Percentiles rank a stretch among this genome's conserved stretches.
Conservation (phyloP, 2,329 filamentous ascomycete genomes). For the Ophiostoma sp. region DNA sequence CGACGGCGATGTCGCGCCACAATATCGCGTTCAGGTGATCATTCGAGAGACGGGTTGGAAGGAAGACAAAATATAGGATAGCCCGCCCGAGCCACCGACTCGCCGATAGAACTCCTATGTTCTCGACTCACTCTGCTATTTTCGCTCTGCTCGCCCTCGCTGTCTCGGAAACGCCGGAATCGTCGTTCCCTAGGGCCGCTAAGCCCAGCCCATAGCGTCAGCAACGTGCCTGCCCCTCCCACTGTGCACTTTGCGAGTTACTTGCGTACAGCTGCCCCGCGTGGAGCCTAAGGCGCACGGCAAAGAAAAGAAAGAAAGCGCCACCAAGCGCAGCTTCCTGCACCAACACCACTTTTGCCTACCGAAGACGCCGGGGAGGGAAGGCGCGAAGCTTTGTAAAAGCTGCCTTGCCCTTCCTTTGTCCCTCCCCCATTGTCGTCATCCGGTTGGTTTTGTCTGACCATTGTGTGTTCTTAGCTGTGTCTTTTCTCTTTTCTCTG, state of each 20-base stretch:
- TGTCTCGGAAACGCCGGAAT: slow-evolving; percentile 20
- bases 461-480: not conserved
- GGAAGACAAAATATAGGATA: not conserved
- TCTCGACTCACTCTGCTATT: not conserved
- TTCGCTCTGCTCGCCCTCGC: not conserved
- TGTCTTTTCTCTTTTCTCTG: not conserved
- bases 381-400: not conserved
- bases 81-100: not conserved
- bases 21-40: not conserved
- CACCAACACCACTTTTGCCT: not conserved
- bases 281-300: not conserved
- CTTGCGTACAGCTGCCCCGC: not conserved
- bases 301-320: not conserved
- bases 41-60: not conserved
- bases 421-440: slow-evolving; percentile 1
- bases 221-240: slow-evolving; percentile 10
- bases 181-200: not conserved
- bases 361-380: not conserved
- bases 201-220: slow-evolving; percentile 5
- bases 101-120: not conserved
- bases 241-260: too few relatives aligned
- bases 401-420: not conserved
- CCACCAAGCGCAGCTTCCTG: not conserved
- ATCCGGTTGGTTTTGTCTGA: not conserved
- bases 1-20: not conserved